These are phyloP conservation scores for Geotrichum reessii DNA, from an alignment of 1,139 yeast species.

Conservation along the genomic window DNA sequence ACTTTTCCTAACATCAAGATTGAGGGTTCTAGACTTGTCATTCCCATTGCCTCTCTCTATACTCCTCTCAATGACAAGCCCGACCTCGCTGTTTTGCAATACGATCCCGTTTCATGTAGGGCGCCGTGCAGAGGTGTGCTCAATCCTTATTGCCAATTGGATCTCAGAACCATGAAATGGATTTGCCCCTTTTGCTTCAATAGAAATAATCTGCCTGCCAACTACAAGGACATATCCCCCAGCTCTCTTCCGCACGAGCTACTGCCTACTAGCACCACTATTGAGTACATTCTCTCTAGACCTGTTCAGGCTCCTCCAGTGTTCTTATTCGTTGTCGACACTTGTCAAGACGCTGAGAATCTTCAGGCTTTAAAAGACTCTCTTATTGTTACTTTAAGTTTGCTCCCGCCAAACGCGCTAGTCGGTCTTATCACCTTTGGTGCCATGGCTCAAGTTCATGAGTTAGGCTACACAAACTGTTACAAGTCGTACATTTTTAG, in stretches of 20 bases:
- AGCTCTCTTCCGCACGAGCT: slow-evolving; percentile 86
- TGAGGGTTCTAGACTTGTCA: slow-evolving; percentile 88
- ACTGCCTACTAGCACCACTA: slow-evolving; percentile 70
- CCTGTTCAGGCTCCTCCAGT: slow-evolving; percentile 93
- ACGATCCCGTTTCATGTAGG: slow-evolving; percentile 87
- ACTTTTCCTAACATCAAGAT: slow-evolving; percentile 80
- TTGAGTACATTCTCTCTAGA: slow-evolving; percentile 83
- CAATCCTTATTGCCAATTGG: slow-evolving; percentile 81
- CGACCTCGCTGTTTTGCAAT: slow-evolving; percentile 72
- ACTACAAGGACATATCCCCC: slow-evolving; percentile 77
- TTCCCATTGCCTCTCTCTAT: slow-evolving; percentile 90
- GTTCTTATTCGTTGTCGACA: slow-evolving; percentile 82
- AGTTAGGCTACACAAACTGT: slow-evolving; percentile 72
- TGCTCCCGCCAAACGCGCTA: slow-evolving; percentile 89
- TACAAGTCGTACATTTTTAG: slow-evolving; percentile 83
- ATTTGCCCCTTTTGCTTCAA: slow-evolving; percentile 79
- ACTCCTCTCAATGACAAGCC: slow-evolving; percentile 83
- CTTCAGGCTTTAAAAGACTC: slow-evolving; percentile 84
- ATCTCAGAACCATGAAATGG: slow-evolving; percentile 79
- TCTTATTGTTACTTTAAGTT: slow-evolving; percentile 68
- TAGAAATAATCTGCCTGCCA: slow-evolving; percentile 84
- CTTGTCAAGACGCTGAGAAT: slow-evolving; percentile 93
- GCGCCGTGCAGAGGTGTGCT: slow-evolving; percentile 78
- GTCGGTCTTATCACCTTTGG: slow-evolving; percentile 92
- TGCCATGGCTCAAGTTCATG: slow-evolving; percentile 92